These are phyloP conservation scores for Fusarium cyanostomum DNA, from an alignment of 2,329 filamentous ascomycete genomes.

Conservation along the genomic window DNA sequence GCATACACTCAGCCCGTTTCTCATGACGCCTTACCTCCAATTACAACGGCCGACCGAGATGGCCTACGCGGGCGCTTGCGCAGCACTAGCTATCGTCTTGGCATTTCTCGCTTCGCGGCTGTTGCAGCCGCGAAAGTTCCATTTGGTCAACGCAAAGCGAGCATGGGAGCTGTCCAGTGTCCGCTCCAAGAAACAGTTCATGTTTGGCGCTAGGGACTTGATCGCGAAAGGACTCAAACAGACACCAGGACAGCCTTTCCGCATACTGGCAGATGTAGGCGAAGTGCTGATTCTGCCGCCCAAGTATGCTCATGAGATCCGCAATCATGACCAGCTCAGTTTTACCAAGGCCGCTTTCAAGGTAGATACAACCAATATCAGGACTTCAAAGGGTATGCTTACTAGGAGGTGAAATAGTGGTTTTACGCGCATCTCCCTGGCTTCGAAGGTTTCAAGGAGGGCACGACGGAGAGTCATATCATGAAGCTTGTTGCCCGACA, in stretches of 20 bases:
- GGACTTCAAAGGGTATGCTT: not conserved
- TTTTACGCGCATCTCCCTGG: constrained; percentile 3
- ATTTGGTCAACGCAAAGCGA: not conserved
- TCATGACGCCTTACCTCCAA: not conserved
- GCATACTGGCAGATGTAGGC: not conserved
- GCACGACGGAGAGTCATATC: not conserved
- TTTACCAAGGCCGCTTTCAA: not conserved
- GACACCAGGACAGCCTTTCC: not conserved
- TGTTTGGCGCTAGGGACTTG: not conserved
- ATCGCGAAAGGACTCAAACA: not conserved
- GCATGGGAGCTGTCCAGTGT: not conserved
- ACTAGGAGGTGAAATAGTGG: not conserved
- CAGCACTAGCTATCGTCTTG: not conserved
- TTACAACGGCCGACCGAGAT: not conserved
- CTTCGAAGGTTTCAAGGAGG: not conserved
- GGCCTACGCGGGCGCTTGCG: not conserved
- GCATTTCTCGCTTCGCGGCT: not conserved
- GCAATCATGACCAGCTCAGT: not conserved
- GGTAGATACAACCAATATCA: not conserved
- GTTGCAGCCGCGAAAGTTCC: too few relatives aligned
- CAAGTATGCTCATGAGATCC: not conserved
- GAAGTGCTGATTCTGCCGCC: not conserved
- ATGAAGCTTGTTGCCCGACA: not conserved
- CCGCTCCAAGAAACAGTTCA: not conserved
- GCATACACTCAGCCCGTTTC: not conserved